Conservation (phyloP, 192 early-diverging fungal genomes). For the Dissophora ornata region DNA sequence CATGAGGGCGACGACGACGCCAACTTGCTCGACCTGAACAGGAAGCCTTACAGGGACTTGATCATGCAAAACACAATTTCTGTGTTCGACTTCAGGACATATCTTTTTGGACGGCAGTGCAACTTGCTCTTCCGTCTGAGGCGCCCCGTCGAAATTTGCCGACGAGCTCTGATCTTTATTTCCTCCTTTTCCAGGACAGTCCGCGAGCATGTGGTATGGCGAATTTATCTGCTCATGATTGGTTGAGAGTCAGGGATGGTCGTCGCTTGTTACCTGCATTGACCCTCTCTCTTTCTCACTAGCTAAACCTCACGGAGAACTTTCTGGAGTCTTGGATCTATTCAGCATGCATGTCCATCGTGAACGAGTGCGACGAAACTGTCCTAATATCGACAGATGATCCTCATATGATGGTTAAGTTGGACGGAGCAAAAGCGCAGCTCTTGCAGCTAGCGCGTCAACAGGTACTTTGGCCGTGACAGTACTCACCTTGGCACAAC, state of each 20-base stretch:
- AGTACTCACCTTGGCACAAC: neutral
- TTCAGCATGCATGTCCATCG: slow-evolving; percentile 79
- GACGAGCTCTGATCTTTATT: slow-evolving; percentile 80
- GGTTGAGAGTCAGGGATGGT: too few species aligned
- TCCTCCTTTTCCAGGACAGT: slow-evolving; percentile 76
- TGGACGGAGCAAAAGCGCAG: slow-evolving; percentile 83
- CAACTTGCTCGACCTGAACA: slow-evolving; percentile 79
- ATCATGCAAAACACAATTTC: slow-evolving; percentile 92
- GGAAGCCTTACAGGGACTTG: slow-evolving; percentile 87
- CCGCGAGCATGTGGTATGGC: slow-evolving; percentile 73
- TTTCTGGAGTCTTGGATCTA: slow-evolving; percentile 89
- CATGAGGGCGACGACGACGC: slow-evolving; percentile 89
- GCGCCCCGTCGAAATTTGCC: slow-evolving; percentile 73
- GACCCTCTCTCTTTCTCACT: too few species aligned
- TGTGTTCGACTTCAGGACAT: slow-evolving; percentile 97
- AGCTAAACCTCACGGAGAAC: slow-evolving; percentile 62
- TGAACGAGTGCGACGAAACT: slow-evolving; percentile 83
- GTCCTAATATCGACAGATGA: slow-evolving; percentile 59
- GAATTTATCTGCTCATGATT: neutral
- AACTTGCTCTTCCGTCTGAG: slow-evolving; percentile 78
- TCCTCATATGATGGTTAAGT: slow-evolving; percentile 58
- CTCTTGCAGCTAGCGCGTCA: slow-evolving; percentile 78
- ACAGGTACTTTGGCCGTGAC: slow-evolving; percentile 67
- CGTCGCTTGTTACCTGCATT: too few species aligned
- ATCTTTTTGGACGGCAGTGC: slow-evolving; percentile 94